Evolutionary conservation across 164 flowering plant species (phyloP), one percentile per base, ranked within the genome.

Genomic region (Buxus sempervirens): DNA sequence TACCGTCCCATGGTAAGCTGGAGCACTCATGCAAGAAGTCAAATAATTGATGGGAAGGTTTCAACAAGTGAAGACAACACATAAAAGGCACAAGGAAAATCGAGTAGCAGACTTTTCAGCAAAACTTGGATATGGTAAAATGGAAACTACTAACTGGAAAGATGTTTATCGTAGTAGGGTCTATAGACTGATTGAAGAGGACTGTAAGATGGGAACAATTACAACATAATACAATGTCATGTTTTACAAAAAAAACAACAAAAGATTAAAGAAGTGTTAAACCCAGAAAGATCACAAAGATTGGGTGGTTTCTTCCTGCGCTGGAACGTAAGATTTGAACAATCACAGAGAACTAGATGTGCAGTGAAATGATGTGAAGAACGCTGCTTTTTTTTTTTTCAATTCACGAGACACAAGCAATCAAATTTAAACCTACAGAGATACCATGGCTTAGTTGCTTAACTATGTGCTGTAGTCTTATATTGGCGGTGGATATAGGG

Each of bases 221-320:
- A 55, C 38, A 25, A 25, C 74, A 76, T 2, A 20, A 23, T 15
- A 82, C 81, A 16, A 89, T 88, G 3, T 57, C 88, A 54, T 63
- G 62, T 54, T 85, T 21, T 86, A 70, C 71, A 24, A 67, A 10
- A 77, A 79, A n/a, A n/a, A n/a, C n/a, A n/a, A n/a, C n/a, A 32
- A 83, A 86, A 89, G 72, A 68, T 62, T 66, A 7, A 55, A 82
- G 76, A 67, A 69, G 73, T 23, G 70, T 88, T 18, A 66, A 60
- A 73, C 87, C 90, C 0, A 90, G 85, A 66, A 86, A 85, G 75
- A 86, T 88, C 64, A 90, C 96, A 0, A 88, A 88, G 89, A 80
- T 90, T 69, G 83, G 51, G 69, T 82, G 61, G 79, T 85, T 59
- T 78, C 87, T 9, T 72, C 83, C 0, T 80, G 83, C 78, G 81